Evolutionary conservation across 306 rosid species (phyloP), one percentile per base, ranked within the genome.

Genomic region (Fragaria ananassa): DNA sequence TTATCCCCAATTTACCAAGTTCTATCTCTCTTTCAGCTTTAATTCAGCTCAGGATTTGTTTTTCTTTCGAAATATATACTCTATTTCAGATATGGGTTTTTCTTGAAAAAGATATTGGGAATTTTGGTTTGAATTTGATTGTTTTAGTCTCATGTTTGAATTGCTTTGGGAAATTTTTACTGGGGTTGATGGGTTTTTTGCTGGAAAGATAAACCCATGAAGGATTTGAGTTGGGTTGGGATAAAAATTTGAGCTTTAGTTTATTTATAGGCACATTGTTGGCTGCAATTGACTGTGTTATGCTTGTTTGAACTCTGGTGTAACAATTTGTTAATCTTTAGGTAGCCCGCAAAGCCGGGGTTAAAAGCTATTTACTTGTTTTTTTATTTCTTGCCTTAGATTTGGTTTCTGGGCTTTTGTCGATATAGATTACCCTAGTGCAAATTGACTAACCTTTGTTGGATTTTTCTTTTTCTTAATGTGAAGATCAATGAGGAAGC

Each of bases 401-500:
- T 72, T 41, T 25, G 51, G 76, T 39, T 9, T 29, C 37, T n/a
- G 46, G 21, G 10, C 7, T 34, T 31, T 0, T 64, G 25, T 35
- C 1, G 0, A 9, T 37, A 8, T 21, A 10, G 15, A 44, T 34
- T 56, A 39, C 21, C 5, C 21, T 44, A 58, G 31, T 2, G 44
- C 76, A 23, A 23, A 13, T 4, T 19, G 41, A 25, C 44, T 54
- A 17, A 68, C 64, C 1, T 51, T 70, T 47, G 13, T 25, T 78
- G 67, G 70, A 1, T 70, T 42, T 74, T 69, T 75, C 7, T 61
- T 46, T 35, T 37, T 37, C 6, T 3, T 31, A 37, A 37, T 41
- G 35, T 84, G 61, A 77, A 92, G 98, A 90, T 94, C 76, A 94
- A 94, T 56, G 98, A 94, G 73, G 95, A 94, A 87, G 97, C 96